Percentiles rank a stretch among this genome's conserved stretches.
Evolutionary conservation across 176 grass and related monocot species (phyloP).

Genomic region (Oryza australiensis): DNA sequence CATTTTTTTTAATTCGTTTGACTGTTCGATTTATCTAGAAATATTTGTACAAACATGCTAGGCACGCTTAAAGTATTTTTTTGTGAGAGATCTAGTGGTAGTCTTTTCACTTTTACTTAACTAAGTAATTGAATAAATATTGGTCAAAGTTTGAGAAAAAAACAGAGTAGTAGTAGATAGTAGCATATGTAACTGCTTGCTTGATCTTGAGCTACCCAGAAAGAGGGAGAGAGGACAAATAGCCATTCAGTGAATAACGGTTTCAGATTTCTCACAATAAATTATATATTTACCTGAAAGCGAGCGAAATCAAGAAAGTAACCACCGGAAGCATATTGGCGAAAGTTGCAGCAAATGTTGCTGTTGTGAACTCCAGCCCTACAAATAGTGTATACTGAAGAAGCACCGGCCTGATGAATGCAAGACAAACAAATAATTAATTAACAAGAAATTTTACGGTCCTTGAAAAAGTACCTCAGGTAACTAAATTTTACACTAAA

Average conservation of each 20-base stretch:
- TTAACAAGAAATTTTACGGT: too few relatives aligned
- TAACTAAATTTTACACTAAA: too few relatives aligned
- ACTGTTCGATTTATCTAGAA: too few relatives aligned
- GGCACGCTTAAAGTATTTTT: too few relatives aligned
- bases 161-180: neutral
- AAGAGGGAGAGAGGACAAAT: neutral
- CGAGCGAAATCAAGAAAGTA: constrained; percentile 78
- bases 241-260: neutral
- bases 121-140: too few relatives aligned
- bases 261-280: constrained; percentile 13
- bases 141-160: too few relatives aligned
- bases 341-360: constrained; percentile 87
- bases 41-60: too few relatives aligned
- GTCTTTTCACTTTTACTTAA: too few relatives aligned
- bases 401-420: constrained; percentile 59
- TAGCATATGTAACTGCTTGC: neutral
- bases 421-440: neutral
- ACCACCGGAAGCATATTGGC: constrained; percentile 74
- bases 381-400: constrained; percentile 85
- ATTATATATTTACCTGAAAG: constrained; percentile 45
- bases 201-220: neutral
- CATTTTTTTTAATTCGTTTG: too few relatives aligned
- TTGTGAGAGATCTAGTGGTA: too few relatives aligned
- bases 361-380: constrained; percentile 75
- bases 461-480: too few relatives aligned